Base-by-base conservation (phyloP, 1,284 basidiomycete genomes). In the Clitocybe nebularis region DNA sequence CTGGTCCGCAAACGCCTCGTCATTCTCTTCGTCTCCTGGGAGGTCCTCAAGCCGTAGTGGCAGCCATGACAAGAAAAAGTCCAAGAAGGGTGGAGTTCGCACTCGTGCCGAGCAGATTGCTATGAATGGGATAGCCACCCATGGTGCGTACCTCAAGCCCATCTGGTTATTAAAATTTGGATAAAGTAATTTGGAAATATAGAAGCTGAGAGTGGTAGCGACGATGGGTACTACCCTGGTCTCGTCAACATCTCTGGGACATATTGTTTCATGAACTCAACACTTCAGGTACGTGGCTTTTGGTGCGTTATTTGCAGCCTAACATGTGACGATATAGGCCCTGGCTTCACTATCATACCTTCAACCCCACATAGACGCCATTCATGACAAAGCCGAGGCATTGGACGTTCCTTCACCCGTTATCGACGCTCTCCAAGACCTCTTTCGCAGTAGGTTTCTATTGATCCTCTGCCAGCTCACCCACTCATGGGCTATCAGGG, bases 191-290 rank as follows among this genome's bases (percentile, higher is more conserved):
- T n/a, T n/a, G n/a, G n/a, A n/a, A n/a, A n/a, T n/a, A n/a, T 24
- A 48, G 54, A 53, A 11, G 46, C 51, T 7, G 56, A 58, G 28
- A 50, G 47, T 13, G 36, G 43, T 23, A 51, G 59, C 20, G 59
- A 63, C 23, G 72, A 71, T 14, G 70, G 71, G 19, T 76, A 80
- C 55, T 94, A 89, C 63, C 85, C 89, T 4, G 93, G 91, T 1
- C 81, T 95, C 43, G 85, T 93, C 55, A 95, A 96, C 58, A 83
- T 93, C 25, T 91, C 89, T n/a, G 92, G 93, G 6, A 93, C 90
- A 39, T 88, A 94, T 50, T 95, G 93, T 59, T 96, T 94, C 68
- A 88, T 95, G 81, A 93, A 96, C 60, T 90, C 91, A 9, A 93
- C 91, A 3, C 67, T 95, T 7, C 92, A 94, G 77, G 91, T 89